phyloP scores from a whole-genome alignment of 306 rosid species.

The Cicer pinnatifidum region DNA sequence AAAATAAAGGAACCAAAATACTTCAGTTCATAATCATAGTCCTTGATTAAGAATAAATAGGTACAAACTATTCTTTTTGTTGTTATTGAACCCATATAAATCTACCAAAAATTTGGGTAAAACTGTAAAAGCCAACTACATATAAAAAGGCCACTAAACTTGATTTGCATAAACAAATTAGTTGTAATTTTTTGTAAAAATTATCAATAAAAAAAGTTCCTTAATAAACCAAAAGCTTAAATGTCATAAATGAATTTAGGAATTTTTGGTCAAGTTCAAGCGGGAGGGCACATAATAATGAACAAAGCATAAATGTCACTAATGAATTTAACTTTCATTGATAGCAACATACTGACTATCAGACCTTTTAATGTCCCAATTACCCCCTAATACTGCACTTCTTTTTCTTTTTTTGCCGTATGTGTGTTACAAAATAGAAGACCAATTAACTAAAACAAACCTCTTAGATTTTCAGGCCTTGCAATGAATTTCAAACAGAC shows the following conservation, averaged over 20 bases:
- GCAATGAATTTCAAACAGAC: slow-evolving; percentile 85
- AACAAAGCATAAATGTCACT: neutral
- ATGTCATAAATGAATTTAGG: neutral
- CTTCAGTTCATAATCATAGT: slow-evolving; percentile 29
- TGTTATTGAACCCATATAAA: neutral
- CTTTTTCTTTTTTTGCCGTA: neutral
- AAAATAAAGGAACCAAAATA: slow-evolving; percentile 10
- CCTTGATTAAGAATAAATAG: slow-evolving; percentile 23
- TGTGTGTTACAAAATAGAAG: slow-evolving; percentile 10
- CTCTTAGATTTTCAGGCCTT: slow-evolving; percentile 80
- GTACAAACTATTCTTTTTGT: neutral
- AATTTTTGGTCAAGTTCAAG: neutral
- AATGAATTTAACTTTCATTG: neutral
- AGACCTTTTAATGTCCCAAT: slow-evolving; percentile 1
- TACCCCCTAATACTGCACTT: neutral
- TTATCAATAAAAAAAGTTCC: neutral
- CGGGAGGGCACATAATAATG: neutral
- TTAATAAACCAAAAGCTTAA: neutral
- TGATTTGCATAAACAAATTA: neutral
- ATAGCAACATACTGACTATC: neutral
- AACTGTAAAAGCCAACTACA: neutral
- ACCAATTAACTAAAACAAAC: slow-evolving; percentile 46
- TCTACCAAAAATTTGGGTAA: neutral
- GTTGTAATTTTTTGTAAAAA: neutral
- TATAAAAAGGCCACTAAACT: slow-evolving; percentile 17